Conservation (phyloP, 139 green algal genomes). For the Haematococcus sp. region DNA sequence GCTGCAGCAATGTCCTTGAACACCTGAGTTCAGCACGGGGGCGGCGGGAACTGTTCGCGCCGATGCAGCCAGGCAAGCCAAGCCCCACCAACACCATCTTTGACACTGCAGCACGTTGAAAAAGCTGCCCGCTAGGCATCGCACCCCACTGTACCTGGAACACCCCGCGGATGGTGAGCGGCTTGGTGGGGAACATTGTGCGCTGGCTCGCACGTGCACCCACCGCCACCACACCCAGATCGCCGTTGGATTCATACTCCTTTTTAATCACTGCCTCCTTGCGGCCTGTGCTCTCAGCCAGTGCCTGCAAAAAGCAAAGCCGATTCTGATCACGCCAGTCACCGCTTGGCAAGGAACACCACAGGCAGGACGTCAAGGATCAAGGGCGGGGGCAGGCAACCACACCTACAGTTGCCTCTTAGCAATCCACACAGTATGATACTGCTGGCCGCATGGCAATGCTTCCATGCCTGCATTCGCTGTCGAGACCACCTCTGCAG, state of each 20-base stretch:
- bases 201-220: conserved; percentile 45
- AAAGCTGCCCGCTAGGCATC: too few relatives aligned
- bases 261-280: conserved; percentile 84
- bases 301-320: conserved; percentile 49
- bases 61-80: too few relatives aligned
- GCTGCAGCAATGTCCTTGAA: conserved; percentile 73
- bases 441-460: too few relatives aligned
- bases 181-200: conserved; percentile 47
- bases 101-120: too few relatives aligned
- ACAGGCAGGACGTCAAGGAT: too few relatives aligned
- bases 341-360: too few relatives aligned
- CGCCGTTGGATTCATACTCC: conserved; percentile 77
- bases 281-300: conserved; percentile 79
- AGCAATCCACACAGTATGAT: too few relatives aligned
- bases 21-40: conserved; percentile 39
- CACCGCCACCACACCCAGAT: conserved; percentile 88
- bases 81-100: not conserved
- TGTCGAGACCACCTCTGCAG: too few relatives aligned
- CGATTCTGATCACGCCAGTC: too few relatives aligned
- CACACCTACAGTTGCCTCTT: too few relatives aligned
- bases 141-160: conserved; percentile 13
- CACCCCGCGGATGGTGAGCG: conserved; percentile 43
- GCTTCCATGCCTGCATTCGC: too few relatives aligned
- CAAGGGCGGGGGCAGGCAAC: too few relatives aligned
- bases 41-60: not conserved